A percentile compares a stretch with the other conserved stretches of the same genome.
Conservation (phyloP, 805 yeast genomes). For the Maudiozyma pseudohumilis region DNA sequence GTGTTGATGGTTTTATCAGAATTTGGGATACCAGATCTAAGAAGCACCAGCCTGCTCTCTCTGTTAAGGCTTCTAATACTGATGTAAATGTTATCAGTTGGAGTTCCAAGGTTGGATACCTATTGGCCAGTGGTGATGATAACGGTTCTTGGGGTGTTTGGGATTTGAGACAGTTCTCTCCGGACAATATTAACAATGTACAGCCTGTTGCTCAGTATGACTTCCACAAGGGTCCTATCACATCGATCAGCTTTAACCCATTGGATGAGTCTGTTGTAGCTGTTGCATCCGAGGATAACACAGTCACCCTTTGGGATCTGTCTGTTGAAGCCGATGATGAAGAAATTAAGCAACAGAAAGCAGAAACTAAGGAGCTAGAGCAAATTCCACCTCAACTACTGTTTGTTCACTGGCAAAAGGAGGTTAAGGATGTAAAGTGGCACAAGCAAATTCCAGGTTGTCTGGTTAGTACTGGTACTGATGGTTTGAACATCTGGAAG, state of each 20-base stretch:
- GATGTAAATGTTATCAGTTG: constrained; percentile 95
- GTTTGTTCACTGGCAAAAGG: constrained; percentile 97
- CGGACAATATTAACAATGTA: constrained; percentile 32
- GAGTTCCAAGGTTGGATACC: constrained; percentile 78
- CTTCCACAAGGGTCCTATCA: constrained; percentile 89
- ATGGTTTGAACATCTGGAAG: constrained; percentile 92
- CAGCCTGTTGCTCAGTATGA: constrained; percentile 89
- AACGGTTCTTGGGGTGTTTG: constrained; percentile 97
- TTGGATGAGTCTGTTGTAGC: constrained; percentile 92
- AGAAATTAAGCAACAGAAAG: constrained; percentile 78
- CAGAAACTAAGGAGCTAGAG: constrained; percentile 66
- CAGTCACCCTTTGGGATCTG: constrained; percentile 95
- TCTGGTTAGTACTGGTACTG: constrained; percentile 88
- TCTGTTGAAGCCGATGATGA: constrained; percentile 99
- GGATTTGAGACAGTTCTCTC: constrained; percentile 84
- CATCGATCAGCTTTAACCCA: constrained; percentile 91
- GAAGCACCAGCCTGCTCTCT: constrained; percentile 82
- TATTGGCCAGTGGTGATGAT: constrained; percentile 93
- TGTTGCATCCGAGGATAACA: constrained; percentile 91
- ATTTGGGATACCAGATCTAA: constrained; percentile 96
- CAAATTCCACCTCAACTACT: constrained; percentile 92
- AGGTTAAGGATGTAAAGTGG: constrained; percentile 97
- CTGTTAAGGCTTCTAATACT: constrained; percentile 65
- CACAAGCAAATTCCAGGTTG: constrained; percentile 95
- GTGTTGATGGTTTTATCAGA: constrained; percentile 67